Conservation (phyloP, 352 stramenopile genomes). For the Pythium phragmitis region DNA sequence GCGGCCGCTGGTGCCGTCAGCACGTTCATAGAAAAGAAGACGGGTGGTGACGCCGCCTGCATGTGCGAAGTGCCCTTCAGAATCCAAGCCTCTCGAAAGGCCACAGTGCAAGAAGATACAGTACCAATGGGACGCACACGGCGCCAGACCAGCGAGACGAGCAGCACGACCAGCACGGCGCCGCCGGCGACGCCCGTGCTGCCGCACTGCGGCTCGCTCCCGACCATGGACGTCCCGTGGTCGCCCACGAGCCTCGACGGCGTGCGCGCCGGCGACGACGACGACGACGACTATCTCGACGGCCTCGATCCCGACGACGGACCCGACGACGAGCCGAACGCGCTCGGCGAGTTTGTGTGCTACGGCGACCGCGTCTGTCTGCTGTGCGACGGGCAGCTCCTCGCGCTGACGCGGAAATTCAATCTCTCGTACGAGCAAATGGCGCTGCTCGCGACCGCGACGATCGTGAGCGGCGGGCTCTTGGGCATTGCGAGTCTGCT, state of each 20-base stretch:
- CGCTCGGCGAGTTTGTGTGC: constrained; percentile 56
- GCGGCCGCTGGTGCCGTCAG: neutral
- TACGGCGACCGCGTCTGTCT: constrained; percentile 73
- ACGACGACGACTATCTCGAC: constrained; percentile 35
- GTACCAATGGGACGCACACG: neutral
- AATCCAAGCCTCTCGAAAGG: constrained; percentile 1
- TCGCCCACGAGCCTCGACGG: constrained; percentile 14
- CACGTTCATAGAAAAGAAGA: neutral
- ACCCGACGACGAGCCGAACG: constrained; percentile 24
- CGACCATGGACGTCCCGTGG: constrained; percentile 25
- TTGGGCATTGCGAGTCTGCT: constrained; percentile 70
- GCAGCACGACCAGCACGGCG: constrained; percentile 18
- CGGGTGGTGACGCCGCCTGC: too few relatives aligned
- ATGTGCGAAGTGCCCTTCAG: neutral
- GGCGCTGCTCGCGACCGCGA: constrained; percentile 51
- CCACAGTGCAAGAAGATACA: neutral
- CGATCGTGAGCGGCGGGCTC: constrained; percentile 49
- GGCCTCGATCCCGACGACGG: constrained; percentile 26
- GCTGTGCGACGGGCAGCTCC: constrained; percentile 69
- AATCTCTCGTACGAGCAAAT: constrained; percentile 81
- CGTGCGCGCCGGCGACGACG: constrained; percentile 14
- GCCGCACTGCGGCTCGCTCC: constrained; percentile 21
- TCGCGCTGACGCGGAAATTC: constrained; percentile 67
- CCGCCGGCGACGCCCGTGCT: constrained; percentile 10
- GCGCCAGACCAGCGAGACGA: constrained; percentile 22